Base-by-base conservation (phyloP, 305 asterid genomes). In the Caryopteris hybrid region DNA sequence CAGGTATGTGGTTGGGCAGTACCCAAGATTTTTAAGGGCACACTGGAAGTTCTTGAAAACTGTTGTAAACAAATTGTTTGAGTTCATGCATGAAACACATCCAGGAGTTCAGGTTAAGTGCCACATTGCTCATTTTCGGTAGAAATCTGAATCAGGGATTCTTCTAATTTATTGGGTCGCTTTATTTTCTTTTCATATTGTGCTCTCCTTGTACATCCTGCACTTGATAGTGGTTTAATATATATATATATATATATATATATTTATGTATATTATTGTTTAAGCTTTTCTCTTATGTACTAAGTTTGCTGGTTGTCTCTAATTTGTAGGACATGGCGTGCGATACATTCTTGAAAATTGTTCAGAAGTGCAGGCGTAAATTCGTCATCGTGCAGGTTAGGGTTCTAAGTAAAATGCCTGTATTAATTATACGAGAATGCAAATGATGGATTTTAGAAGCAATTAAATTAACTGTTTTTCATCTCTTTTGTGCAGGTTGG, bases 1-100 rank as follows among this genome's bases (percentile, higher is more conserved):
- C 84, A 95, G 99, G 99, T 95, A 95, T 80, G 99, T 95, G 68
- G 99, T 95, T 74, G 99, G 99, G 66, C 99, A 95, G 71, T 95
- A 95, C 76, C 99, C 99, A 34, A 82, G 99, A 64, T 95, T 95
- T 80, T 77, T 95, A 79, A 89, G 99, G 85, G 99, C 99, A 63
- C 99, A 95, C 75, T 95, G 99, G 99, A 95, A 95, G 86, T 95
- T 95, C 80, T 80, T 95, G 90, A 95, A 95, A 86, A 95, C 98
- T 69, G 98, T 92, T 60, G 98, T 95, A 67, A 92, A 92, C 86
- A 95, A 95, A 80, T 78, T 95, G 82, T 95, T 95, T 78, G 99
- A 95, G 81, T 95, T 95, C 84, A 95, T 95, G 99, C 98, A 95
- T 7, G 99, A 95, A 85, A 92, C 90, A 6, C 99, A 95, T 80